These are phyloP conservation scores for Ascochyta fabae DNA, from an alignment of 2,329 filamentous ascomycete species.

Conservation along the genomic window DNA sequence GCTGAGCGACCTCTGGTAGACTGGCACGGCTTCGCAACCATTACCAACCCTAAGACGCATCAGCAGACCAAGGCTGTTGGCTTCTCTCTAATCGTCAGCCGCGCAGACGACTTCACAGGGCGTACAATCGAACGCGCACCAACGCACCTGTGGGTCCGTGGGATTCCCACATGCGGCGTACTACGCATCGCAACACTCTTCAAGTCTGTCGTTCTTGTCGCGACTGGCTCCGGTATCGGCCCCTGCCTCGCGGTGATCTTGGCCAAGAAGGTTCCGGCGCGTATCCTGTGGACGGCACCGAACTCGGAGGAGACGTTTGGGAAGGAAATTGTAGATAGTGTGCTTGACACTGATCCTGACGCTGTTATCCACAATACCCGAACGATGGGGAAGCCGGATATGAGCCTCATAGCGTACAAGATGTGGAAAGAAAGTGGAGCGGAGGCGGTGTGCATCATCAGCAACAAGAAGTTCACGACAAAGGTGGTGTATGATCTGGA, in stretches of 20 bases:
- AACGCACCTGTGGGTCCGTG: slow-evolving; percentile 46
- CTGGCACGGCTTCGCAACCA: slow-evolving; percentile 51
- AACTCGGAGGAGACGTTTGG: slow-evolving; percentile 71
- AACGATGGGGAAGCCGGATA: slow-evolving; percentile 66
- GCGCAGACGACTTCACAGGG: slow-evolving; percentile 49
- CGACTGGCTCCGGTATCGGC: slow-evolving; percentile 49
- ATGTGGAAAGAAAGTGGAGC: slow-evolving; percentile 59
- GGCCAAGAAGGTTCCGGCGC: slow-evolving; percentile 55
- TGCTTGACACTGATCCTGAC: slow-evolving; percentile 65
- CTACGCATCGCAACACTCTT: slow-evolving; percentile 48
- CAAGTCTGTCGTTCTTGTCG: slow-evolving; percentile 46
- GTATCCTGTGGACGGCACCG: slow-evolving; percentile 75
- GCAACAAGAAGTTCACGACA: slow-evolving; percentile 72
- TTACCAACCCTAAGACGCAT: slow-evolving; percentile 36
- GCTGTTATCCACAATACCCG: slow-evolving; percentile 74
- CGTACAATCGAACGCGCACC: slow-evolving; percentile 42
- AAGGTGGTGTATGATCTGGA: slow-evolving; percentile 75
- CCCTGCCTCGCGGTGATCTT: slow-evolving; percentile 61
- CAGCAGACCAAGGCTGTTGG: slow-evolving; percentile 27
- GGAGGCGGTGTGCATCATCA: slow-evolving; percentile 77
- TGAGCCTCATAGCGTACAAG: slow-evolving; percentile 64
- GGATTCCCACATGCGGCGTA: slow-evolving; percentile 46
- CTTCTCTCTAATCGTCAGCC: slow-evolving; percentile 47
- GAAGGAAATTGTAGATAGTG: slow-evolving; percentile 62
- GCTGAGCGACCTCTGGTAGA: slow-evolving; percentile 43